A percentile compares a stretch with the other conserved stretches of the same genome.
These are phyloP conservation scores for Pichia inconspicua DNA, from an alignment of 1,139 yeast species.

Conservation along the genomic window DNA sequence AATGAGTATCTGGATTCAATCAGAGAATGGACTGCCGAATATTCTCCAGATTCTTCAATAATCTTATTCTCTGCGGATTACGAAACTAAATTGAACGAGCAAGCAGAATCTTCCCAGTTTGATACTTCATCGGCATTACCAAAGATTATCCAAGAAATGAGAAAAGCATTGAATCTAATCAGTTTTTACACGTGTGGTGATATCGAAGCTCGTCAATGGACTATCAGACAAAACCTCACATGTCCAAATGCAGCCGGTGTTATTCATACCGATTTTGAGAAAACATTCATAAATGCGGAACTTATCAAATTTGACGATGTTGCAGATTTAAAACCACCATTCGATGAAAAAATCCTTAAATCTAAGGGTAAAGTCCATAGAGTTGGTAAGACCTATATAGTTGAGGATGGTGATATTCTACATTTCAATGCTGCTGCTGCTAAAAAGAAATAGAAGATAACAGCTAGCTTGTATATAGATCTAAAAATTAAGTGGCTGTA, in stretches of 20 bases:
- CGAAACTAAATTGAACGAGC: constrained; percentile 36
- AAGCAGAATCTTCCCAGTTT: not conserved
- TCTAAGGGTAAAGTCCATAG: constrained; percentile 44
- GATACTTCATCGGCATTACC: constrained; percentile 34
- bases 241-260: constrained; percentile 95
- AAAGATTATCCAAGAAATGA: constrained; percentile 51
- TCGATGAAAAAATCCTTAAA: constrained; percentile 38
- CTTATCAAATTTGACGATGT: constrained; percentile 53
- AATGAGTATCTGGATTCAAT: constrained; percentile 39
- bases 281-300: constrained; percentile 70
- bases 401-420: constrained; percentile 74
- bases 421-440: constrained; percentile 46
- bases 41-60: constrained; percentile 49
- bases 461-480: not conserved
- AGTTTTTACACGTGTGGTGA: constrained; percentile 92
- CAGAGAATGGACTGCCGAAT: constrained; percentile 43
- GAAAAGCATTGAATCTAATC: constrained; percentile 59
- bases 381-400: constrained; percentile 63
- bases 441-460: constrained; percentile 13
- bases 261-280: constrained; percentile 80
- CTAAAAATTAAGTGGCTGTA: not conserved
- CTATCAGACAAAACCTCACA: constrained; percentile 63
- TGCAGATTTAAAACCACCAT: constrained; percentile 31
- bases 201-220: constrained; percentile 89
- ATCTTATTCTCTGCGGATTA: constrained; percentile 53